A percentile compares a stretch with the other conserved stretches of the same genome.
phyloP scores from a whole-genome alignment of 2,329 filamentous ascomycete species.

The Drechslera avenae region DNA sequence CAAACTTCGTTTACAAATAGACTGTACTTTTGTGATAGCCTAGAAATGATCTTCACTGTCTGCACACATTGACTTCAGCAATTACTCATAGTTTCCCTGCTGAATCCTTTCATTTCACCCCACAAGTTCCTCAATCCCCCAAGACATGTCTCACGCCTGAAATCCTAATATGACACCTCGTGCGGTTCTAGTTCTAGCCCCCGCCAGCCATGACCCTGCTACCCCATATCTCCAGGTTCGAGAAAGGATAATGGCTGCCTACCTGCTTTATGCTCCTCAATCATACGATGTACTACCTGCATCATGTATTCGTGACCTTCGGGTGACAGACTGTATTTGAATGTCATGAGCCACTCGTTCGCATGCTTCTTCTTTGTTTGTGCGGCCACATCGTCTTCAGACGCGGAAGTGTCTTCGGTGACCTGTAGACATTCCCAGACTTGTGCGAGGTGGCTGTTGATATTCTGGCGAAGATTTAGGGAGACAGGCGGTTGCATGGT shows the following conservation, averaged over 20 bases:
- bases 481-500: neutral
- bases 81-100: no score
- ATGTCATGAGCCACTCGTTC: neutral
- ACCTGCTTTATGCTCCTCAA: neutral
- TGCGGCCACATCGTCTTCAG: neutral
- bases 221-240: neutral
- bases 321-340: conserved; percentile 1
- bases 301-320: conserved; percentile 3
- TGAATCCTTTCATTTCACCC: no score
- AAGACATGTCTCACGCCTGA: no score
- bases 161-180: no score
- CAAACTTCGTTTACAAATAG: no score
- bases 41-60: no score
- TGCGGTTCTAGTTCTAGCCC: neutral
- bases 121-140: no score
- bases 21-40: no score
- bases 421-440: conserved; percentile 3
- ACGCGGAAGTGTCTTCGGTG: neutral
- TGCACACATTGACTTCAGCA: no score
- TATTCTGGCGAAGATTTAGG: neutral
- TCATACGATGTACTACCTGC: neutral
- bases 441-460: conserved; percentile 1
- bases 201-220: no score
- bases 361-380: neutral
- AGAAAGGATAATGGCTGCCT: conserved; percentile 3